Evolutionary conservation across 441 rosid species (phyloP), one percentile per base, ranked within the genome.

Genomic region (Gossypium gossypioides): DNA sequence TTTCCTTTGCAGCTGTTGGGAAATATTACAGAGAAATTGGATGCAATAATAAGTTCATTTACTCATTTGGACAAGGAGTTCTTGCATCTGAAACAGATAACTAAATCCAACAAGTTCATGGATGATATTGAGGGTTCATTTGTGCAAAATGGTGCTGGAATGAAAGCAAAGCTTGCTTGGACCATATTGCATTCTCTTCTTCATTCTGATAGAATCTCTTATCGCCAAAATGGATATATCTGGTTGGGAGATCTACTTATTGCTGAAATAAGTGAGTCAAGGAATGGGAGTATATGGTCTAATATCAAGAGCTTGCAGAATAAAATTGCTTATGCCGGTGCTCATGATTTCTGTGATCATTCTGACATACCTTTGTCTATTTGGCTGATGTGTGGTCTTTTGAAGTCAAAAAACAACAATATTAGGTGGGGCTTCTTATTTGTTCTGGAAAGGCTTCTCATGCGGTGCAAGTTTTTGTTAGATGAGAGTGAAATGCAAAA

Each of bases 201-300:
- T 79, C 99, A 96, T 80, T 96, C 98, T 27, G 93, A 88, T 75
- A 90, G 94, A 76, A 82, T 84, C 75, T 83, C 92, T 18, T 91
- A 81, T 72, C 90, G 93, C 77, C 96, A 79, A 80, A 96, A 91
- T 85, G 99, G 97, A 67, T 91, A 87, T 83, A 86, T 86, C 71
- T 93, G 99, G 99, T 84, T 96, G 77, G 92, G 97, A 15, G 97
- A 96, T 84, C 85, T 96, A 83, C 92, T 96, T 74, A 90, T 90
- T 77, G 86, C 91, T 0, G 99, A 96, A 86, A 96, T 96, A 67
- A 90, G 88, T 66, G 92, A 84, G 79, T 90, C 87, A 80, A 86
- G 78, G 68, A 82, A 85, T 76, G 82, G 81, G 29, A 79, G 81
- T 77, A 81, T 96, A 79, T 89, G 89, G 93, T 85, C 83, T 72